Conservation (phyloP, 257 asterid species). For the Echium plantagineum region DNA sequence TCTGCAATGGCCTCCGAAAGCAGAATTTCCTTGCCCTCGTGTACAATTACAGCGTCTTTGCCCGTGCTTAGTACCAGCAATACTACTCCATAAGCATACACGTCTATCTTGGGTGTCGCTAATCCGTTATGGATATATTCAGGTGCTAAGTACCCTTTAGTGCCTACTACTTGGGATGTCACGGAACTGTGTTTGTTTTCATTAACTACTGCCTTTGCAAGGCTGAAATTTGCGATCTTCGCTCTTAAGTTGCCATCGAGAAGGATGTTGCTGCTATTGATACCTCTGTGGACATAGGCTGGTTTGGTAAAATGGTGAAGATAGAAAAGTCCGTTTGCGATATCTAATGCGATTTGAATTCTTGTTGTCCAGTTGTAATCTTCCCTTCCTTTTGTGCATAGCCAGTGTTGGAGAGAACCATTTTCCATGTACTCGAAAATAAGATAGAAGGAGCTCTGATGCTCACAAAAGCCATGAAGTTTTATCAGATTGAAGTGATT, state of each 20-base stretch:
- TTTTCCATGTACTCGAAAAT: constrained; percentile 48
- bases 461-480: constrained; percentile 40
- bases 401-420: constrained; percentile 49
- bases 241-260: constrained; percentile 46
- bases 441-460: constrained; percentile 28
- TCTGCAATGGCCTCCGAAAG: constrained; percentile 22
- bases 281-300: constrained; percentile 35
- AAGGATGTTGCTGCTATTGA: constrained; percentile 39
- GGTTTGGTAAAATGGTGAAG: constrained; percentile 52
- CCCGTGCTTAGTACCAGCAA: constrained; percentile 43
- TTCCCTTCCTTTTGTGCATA: constrained; percentile 16
- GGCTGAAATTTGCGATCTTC: constrained; percentile 42
- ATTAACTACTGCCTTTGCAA: constrained; percentile 24
- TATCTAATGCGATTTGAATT: constrained; percentile 44
- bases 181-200: constrained; percentile 16
- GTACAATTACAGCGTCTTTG: constrained; percentile 18
- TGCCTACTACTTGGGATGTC: constrained; percentile 17
- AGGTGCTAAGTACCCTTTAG: constrained; percentile 33
- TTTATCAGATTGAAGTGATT: constrained; percentile 51
- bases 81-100: constrained; percentile 44
- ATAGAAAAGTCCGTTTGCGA: constrained; percentile 56
- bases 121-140: constrained; percentile 30
- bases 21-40: constrained; percentile 24
- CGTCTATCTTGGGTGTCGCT: constrained; percentile 33
- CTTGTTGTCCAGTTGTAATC: constrained; percentile 20